Conservation (phyloP, 805 yeast genomes). For the Barnettozyma vustinii region DNA sequence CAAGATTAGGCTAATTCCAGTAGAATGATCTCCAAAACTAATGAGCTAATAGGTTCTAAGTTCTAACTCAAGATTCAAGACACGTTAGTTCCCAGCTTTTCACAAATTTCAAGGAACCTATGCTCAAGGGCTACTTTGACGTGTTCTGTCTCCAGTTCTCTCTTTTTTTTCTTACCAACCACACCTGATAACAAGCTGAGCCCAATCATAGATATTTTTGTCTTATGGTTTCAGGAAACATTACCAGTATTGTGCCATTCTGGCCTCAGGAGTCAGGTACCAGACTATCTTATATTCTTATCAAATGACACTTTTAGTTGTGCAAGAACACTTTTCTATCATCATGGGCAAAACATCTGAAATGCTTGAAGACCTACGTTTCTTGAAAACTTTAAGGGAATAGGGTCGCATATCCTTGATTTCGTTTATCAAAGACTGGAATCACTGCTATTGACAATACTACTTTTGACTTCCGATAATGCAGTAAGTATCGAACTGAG, state of each 20-base stretch:
- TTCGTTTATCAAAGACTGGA: not conserved
- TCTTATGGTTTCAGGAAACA: not conserved
- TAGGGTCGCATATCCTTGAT: too few species aligned
- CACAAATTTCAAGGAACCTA: constrained; percentile 12
- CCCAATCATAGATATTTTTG: not conserved
- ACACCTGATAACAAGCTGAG: not conserved
- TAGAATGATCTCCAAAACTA: not conserved
- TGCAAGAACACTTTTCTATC: not conserved
- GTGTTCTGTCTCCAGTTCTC: constrained; percentile 21
- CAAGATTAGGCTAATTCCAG: too few species aligned
- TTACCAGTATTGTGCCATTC: not conserved
- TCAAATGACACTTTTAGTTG: not conserved
- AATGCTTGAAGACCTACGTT: not conserved
- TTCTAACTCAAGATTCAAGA: not conserved
- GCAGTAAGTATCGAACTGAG: not conserved
- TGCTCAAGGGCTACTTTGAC: constrained; percentile 18
- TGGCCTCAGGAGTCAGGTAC: not conserved
- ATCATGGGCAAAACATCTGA: not conserved
- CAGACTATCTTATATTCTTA: not conserved
- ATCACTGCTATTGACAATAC: not conserved
- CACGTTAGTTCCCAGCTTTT: constrained; percentile 6
- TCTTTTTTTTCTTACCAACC: constrained; percentile 18
- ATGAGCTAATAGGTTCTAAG: too few species aligned
- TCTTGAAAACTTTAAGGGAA: not conserved
- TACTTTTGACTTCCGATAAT: not conserved